These are phyloP conservation scores for Quercus tomentella DNA, from an alignment of 331 rosid species.

Conservation along the genomic window DNA sequence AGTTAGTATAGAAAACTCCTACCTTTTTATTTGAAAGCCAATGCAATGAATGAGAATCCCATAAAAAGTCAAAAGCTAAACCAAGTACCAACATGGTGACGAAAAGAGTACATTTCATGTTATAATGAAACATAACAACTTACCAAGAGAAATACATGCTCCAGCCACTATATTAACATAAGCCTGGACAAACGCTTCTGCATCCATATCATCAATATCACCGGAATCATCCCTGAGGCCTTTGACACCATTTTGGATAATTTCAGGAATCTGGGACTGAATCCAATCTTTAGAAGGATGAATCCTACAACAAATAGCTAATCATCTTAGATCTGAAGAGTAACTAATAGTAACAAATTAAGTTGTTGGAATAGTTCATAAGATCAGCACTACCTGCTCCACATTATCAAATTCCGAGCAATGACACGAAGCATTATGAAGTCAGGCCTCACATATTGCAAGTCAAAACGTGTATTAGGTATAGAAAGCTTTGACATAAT, in stretches of 20 bases:
- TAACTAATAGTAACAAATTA: conserved; percentile 17
- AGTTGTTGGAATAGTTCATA: conserved; percentile 11
- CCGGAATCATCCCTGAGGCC: conserved; percentile 58
- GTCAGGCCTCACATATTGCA: conserved; percentile 98
- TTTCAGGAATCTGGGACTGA: conserved; percentile 85
- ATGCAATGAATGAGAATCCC: neutral
- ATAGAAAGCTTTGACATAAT: conserved; percentile 80
- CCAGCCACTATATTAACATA: conserved; percentile 93
- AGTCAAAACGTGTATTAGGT: conserved; percentile 77
- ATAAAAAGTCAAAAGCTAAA: neutral
- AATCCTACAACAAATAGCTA: conserved; percentile 49
- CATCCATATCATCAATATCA: conserved; percentile 79
- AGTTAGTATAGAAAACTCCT: too few species aligned
- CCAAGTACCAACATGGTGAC: neutral
- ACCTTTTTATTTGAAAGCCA: too few species aligned
- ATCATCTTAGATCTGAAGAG: conserved; percentile 23
- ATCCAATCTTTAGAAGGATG: conserved; percentile 93
- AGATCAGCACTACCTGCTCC: conserved; percentile 75
- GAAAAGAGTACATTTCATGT: neutral
- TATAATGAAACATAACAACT: conserved; percentile 15
- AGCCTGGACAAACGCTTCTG: conserved; percentile 89
- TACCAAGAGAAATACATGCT: conserved; percentile 94
- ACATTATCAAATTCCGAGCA: conserved; percentile 93
- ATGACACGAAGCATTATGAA: conserved; percentile 96
- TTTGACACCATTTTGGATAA: conserved; percentile 59